A percentile compares a stretch with the other conserved stretches of the same genome.
These are phyloP conservation scores for Arxiozyma heterogenica DNA, from an alignment of 1,139 yeast species.

Conservation along the genomic window DNA sequence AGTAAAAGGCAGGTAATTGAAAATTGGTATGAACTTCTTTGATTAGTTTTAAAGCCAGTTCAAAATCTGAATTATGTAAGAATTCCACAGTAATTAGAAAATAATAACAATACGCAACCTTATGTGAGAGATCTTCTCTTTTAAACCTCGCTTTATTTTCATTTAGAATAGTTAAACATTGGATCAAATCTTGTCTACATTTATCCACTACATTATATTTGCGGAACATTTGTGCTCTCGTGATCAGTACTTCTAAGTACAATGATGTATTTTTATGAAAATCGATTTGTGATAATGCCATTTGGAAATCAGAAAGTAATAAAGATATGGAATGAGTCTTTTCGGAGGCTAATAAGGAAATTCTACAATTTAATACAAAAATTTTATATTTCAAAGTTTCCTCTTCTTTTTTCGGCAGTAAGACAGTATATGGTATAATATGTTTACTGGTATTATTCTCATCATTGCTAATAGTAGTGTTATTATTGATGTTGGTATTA, in stretches of 20 bases:
- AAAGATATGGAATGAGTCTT: constrained; percentile 6
- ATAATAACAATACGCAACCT: constrained; percentile 12
- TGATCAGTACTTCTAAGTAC: constrained; percentile 14
- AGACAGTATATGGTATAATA: neutral
- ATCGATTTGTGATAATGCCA: constrained; percentile 10
- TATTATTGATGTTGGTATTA: neutral
- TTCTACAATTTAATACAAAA: constrained; percentile 13
- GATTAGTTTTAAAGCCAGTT: constrained; percentile 7
- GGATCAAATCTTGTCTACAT: constrained; percentile 11
- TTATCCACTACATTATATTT: constrained; percentile 9
- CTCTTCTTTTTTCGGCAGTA: neutral
- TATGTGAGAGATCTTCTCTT: constrained; percentile 9
- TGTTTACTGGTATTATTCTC: neutral
- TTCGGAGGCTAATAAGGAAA: constrained; percentile 12
- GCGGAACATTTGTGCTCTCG: constrained; percentile 17
- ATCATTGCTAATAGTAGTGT: neutral
- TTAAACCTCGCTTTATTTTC: constrained; percentile 9
- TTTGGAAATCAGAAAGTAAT: constrained; percentile 11
- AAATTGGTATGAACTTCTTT: constrained; percentile 8
- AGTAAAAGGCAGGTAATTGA: constrained; percentile 10
- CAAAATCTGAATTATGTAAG: constrained; percentile 1
- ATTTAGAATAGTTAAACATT: constrained; percentile 10
- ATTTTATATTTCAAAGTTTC: constrained; percentile 5
- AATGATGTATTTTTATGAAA: constrained; percentile 7
- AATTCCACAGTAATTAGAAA: constrained; percentile 11